These are phyloP conservation scores for Paspalum notatum DNA, from an alignment of 176 grass and related monocot genomes.

Conservation along the genomic window DNA sequence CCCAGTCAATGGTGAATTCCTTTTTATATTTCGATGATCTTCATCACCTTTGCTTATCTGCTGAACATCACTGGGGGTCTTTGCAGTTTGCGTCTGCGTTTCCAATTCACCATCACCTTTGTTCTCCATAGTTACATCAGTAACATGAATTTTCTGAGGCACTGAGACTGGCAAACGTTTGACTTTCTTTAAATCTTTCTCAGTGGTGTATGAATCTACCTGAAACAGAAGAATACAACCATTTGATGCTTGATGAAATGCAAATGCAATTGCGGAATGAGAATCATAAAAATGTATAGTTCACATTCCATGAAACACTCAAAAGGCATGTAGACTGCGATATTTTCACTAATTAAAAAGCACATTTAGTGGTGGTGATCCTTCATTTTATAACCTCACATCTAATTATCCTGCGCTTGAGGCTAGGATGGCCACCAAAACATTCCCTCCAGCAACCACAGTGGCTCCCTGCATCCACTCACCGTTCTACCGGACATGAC, in stretches of 20 bases:
- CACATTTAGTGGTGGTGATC: neutral
- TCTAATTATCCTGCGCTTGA: neutral
- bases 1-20: constrained; percentile 47
- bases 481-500: neutral
- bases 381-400: neutral
- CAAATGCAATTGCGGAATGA: constrained; percentile 4
- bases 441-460: neutral
- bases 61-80: constrained; percentile 36
- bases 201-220: constrained; percentile 72
- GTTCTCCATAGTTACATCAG: constrained; percentile 60
- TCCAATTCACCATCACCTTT: constrained; percentile 33
- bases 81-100: constrained; percentile 29
- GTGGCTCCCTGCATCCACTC: neutral
- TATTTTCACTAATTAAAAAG: neutral
- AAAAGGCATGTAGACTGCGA: constrained; percentile 29
- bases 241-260: constrained; percentile 15
- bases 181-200: constrained; percentile 76
- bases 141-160: constrained; percentile 44
- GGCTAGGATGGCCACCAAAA: too few species aligned
- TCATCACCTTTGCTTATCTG: constrained; percentile 53
- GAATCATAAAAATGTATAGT: neutral
- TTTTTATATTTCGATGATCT: constrained; percentile 45
- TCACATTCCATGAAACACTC: constrained; percentile 16
- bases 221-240: constrained; percentile 42
- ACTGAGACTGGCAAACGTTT: constrained; percentile 53